A percentile compares a stretch with the other conserved stretches of the same genome.
phyloP scores from a whole-genome alignment of 2,329 filamentous ascomycete genomes.

The Plenodomus biglobosus region DNA sequence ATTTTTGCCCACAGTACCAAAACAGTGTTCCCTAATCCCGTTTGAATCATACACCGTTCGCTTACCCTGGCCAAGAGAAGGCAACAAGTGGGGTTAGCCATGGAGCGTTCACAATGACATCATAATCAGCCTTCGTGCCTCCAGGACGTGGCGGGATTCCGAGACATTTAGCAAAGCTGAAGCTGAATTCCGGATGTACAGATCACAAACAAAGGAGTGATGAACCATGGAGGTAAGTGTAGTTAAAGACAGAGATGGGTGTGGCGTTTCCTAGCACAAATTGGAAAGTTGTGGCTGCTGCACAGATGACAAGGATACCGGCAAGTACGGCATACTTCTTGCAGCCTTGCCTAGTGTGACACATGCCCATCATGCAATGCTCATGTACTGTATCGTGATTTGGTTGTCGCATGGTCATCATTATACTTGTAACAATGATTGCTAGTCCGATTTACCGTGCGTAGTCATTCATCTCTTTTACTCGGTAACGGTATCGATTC shows the following conservation, averaged over 20 bases:
- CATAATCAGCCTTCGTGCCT: too few relatives aligned
- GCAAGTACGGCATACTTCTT: neutral
- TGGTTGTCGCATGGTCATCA: too few relatives aligned
- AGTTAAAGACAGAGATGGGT: neutral
- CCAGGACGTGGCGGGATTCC: too few relatives aligned
- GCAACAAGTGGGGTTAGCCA: neutral
- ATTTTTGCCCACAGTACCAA: too few relatives aligned
- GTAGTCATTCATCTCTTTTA: neutral
- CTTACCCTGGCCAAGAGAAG: neutral
- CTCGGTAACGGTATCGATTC: slow-evolving; percentile 25
- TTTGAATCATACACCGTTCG: neutral
- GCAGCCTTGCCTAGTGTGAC: neutral
- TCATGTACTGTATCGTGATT: too few relatives aligned
- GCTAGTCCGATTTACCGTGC: too few relatives aligned
- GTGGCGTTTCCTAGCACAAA: neutral
- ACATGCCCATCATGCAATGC: neutral
- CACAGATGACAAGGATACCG: neutral
- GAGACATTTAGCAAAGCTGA: too few relatives aligned
- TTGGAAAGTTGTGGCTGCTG: neutral
- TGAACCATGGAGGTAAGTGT: too few relatives aligned
- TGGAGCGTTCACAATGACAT: too few relatives aligned
- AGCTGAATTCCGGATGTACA: too few relatives aligned
- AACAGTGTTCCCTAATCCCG: neutral
- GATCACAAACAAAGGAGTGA: too few relatives aligned
- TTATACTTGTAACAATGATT: too few relatives aligned